Evolutionary conservation across 176 grass and related monocot genomes (phyloP).

Genomic region (Poa annua): DNA sequence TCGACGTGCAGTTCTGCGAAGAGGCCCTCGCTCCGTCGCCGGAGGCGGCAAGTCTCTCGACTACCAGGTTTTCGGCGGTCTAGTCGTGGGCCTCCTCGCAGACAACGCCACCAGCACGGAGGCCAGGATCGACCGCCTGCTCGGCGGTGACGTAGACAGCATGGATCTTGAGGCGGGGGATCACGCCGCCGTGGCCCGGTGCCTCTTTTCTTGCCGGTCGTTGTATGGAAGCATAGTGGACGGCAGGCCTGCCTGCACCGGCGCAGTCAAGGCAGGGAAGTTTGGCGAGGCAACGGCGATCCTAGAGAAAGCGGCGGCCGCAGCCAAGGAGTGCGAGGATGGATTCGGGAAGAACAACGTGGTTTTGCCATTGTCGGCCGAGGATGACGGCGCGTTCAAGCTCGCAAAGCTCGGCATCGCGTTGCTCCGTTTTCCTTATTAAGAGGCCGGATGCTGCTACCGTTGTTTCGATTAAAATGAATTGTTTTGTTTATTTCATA

Average conservation of each 20-base stretch:
- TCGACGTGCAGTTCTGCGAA: conserved; percentile 33
- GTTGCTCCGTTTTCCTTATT: neutral
- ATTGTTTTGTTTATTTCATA: neutral
- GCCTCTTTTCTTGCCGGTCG: conserved; percentile 28
- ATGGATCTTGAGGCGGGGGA: neutral
- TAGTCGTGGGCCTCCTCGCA: conserved; percentile 25
- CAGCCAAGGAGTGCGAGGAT: conserved; percentile 6
- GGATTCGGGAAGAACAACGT: neutral
- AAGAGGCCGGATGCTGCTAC: neutral
- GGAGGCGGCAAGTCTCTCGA: neutral
- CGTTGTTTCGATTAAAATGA: neutral
- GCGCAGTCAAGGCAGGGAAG: conserved; percentile 5
- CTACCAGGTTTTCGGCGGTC: neutral
- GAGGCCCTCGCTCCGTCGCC: conserved; percentile 25
- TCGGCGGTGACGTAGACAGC: neutral
- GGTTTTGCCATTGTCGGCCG: conserved; percentile 17
- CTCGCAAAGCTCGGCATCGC: conserved; percentile 40
- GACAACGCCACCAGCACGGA: conserved; percentile 43
- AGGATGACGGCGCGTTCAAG: conserved; percentile 32
- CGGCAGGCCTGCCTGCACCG: neutral
- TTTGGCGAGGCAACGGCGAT: neutral
- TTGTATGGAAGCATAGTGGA: conserved; percentile 5
- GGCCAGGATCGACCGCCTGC: conserved; percentile 33
- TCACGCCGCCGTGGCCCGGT: neutral
- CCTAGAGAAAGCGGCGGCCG: conserved; percentile 27